phyloP scores from a whole-genome alignment of 2,329 filamentous ascomycete genomes.

The Diplodia sapinea region DNA sequence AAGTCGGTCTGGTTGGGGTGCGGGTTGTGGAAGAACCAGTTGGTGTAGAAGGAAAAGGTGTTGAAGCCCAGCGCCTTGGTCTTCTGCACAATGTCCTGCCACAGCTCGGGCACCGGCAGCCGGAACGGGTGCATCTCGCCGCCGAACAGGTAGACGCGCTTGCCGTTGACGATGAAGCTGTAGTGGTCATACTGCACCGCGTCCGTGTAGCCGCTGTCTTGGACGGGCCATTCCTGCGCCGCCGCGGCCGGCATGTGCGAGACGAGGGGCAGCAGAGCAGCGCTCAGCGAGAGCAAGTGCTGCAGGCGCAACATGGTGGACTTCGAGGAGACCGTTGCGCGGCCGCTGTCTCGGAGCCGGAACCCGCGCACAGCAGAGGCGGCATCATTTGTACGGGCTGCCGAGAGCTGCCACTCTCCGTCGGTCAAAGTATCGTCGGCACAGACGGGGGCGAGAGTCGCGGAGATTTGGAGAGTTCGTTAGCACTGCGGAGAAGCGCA shows the following conservation, averaged over 20 bases:
- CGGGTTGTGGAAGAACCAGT: slow-evolving; percentile 57
- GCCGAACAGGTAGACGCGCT: slow-evolving; percentile 59
- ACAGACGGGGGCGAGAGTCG: not conserved
- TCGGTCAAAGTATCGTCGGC: slow-evolving; percentile 12
- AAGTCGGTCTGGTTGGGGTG: slow-evolving; percentile 58
- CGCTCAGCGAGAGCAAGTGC: slow-evolving; percentile 1
- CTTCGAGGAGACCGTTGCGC: not conserved
- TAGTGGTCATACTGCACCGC: slow-evolving; percentile 62
- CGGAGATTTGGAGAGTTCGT: not conserved
- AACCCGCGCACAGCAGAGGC: not conserved
- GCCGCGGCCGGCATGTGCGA: slow-evolving; percentile 12
- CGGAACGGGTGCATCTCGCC: slow-evolving; percentile 63
- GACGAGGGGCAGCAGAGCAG: slow-evolving; percentile 5
- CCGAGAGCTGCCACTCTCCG: not conserved
- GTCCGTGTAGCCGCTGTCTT: slow-evolving; percentile 55
- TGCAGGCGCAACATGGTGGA: slow-evolving; percentile 3
- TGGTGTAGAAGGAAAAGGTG: slow-evolving; percentile 55
- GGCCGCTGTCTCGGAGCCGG: not conserved
- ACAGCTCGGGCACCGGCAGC: slow-evolving; percentile 57
- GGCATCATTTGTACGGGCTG: not conserved
- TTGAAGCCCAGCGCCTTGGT: slow-evolving; percentile 59
- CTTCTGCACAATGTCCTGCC: slow-evolving; percentile 58
- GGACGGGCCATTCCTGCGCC: slow-evolving; percentile 52
- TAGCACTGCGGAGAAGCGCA: not conserved
- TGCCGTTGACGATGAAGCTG: slow-evolving; percentile 59